These are phyloP conservation scores for Stagonosporopsis chrysanthemi DNA, from an alignment of 2,329 filamentous ascomycete species.

Conservation along the genomic window DNA sequence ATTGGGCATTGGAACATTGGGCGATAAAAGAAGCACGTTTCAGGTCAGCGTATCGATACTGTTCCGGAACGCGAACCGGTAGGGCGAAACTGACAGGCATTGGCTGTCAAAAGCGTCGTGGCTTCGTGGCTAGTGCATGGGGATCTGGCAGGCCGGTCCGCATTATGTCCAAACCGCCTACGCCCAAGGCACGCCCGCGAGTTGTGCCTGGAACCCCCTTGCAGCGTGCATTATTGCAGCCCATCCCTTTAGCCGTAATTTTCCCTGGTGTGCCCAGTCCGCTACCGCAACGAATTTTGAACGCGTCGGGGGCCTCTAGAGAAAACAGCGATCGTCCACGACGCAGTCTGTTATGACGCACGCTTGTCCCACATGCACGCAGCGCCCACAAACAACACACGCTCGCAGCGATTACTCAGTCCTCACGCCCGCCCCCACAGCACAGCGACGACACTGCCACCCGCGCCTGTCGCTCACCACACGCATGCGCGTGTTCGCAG, in stretches of 20 bases:
- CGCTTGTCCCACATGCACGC: constrained; percentile 39
- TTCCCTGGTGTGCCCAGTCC: constrained; percentile 18
- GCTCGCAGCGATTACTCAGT: constrained; percentile 17
- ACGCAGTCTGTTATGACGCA: constrained; percentile 36
- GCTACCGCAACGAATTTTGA: constrained; percentile 11
- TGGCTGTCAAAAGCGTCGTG: constrained; percentile 15
- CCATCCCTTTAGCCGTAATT: constrained; percentile 16
- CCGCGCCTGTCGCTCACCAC: constrained; percentile 10
- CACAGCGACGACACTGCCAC: constrained; percentile 10
- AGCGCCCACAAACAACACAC: constrained; percentile 33
- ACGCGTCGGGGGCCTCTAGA: constrained; percentile 19
- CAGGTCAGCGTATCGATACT: constrained; percentile 15
- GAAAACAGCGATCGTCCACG: constrained; percentile 14
- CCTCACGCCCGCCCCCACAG: constrained; percentile 9
- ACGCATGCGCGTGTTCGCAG: constrained; percentile 35
- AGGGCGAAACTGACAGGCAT: constrained; percentile 16
- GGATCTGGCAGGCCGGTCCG: constrained; percentile 14
- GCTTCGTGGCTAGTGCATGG: constrained; percentile 14
- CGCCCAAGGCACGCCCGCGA: constrained; percentile 23
- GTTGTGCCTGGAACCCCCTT: constrained; percentile 36
- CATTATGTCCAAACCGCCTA: constrained; percentile 11
- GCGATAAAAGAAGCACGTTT: constrained; percentile 17
- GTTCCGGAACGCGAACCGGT: constrained; percentile 19
- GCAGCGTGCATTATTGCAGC: constrained; percentile 26
- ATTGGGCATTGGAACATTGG: constrained; percentile 43